Base-by-base conservation (phyloP, 495 filamentous ascomycete species). In the Penicillium maclennaniae region DNA sequence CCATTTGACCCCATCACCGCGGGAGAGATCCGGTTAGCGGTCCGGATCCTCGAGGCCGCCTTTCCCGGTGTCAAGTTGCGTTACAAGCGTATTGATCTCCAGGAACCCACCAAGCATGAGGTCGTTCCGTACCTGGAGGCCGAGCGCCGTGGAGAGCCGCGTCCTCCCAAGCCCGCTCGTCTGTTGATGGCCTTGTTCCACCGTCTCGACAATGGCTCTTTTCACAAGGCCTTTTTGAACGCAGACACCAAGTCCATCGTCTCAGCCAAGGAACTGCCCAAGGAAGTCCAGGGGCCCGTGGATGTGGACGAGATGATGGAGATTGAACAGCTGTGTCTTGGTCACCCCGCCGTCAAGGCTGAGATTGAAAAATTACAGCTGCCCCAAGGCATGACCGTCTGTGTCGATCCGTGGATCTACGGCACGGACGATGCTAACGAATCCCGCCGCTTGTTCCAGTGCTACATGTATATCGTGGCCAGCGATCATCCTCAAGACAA, bases 401-500 rank as follows among this genome's bases (percentile, higher is more conserved):
- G 70, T 61, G 53, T 70, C 45, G 73, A 77, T 43, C 73, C 73
- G 1, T 77, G 73, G 73, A 75, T 75, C 56, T 77, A 77, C 34
- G 73, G 73, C 12, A 69, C 67, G 0, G 70, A 75, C 6, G 61
- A 75, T 34, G 45, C 57, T 14, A 60, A 67, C 0, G 71, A 76
- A 38, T 55, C 52, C n/a, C 69, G 71, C 9, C 72, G 71, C 0
- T 42, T 75, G 47, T 69, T 70, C 48, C 73, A 76, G 49, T 75
- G 70, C 57, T 77, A 74, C 55, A 73, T 77, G 68, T 75, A 75
- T 27, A 65, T 75, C 17, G 65, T 73, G 3, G 62, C 56, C 1
- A 57, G 53, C 1, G 66, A 76, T 45, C 71, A 76, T 40, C 67
- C 71, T 2, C 65, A 73, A 45, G 69, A 72, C 55, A 92, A 91